A percentile compares a stretch with the other conserved stretches of the same genome.
phyloP scores from a whole-genome alignment of 176 grass and related monocot genomes.

The Phoenix dactylifera region DNA sequence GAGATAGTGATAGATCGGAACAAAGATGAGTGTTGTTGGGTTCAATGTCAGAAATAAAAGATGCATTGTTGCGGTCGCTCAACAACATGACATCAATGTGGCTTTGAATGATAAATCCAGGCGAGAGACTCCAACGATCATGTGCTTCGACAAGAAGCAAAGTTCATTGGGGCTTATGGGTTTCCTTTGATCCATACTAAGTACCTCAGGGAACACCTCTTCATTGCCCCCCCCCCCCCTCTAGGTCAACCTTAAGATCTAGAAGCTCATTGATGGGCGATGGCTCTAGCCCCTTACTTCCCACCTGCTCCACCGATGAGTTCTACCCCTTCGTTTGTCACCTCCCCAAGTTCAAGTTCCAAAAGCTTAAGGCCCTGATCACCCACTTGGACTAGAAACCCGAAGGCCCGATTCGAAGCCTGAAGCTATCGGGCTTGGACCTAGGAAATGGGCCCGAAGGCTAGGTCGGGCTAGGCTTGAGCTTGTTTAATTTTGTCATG shows the following conservation, averaged over 20 bases:
- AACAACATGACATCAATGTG: constrained; percentile 73
- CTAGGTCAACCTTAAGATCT: constrained; percentile 56
- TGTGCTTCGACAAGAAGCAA: constrained; percentile 91
- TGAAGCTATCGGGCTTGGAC: no score
- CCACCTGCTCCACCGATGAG: constrained; percentile 52
- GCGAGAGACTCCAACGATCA: constrained; percentile 63
- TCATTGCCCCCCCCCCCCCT: constrained; percentile 63
- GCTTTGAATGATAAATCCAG: constrained; percentile 86
- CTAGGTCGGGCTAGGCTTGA: no score
- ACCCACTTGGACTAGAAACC: no score
- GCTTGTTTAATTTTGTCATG: no score
- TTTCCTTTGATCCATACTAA: constrained; percentile 59
- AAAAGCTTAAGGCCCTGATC: no score
- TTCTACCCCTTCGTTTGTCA: constrained; percentile 65
- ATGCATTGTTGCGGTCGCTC: constrained; percentile 68
- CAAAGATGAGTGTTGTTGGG: constrained; percentile 72
- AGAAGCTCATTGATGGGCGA: constrained; percentile 28
- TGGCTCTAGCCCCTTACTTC: constrained; percentile 29
- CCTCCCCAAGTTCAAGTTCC: constrained; percentile 83
- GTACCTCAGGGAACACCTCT: constrained; percentile 50
- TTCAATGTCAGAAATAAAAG: constrained; percentile 84
- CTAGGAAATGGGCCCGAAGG: no score
- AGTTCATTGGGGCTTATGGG: constrained; percentile 65
- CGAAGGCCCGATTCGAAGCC: no score
- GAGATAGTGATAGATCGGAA: not conserved